Evolutionary conservation across 768 basidiomycete genomes (phyloP).

Genomic region (Royoungia palumana): DNA sequence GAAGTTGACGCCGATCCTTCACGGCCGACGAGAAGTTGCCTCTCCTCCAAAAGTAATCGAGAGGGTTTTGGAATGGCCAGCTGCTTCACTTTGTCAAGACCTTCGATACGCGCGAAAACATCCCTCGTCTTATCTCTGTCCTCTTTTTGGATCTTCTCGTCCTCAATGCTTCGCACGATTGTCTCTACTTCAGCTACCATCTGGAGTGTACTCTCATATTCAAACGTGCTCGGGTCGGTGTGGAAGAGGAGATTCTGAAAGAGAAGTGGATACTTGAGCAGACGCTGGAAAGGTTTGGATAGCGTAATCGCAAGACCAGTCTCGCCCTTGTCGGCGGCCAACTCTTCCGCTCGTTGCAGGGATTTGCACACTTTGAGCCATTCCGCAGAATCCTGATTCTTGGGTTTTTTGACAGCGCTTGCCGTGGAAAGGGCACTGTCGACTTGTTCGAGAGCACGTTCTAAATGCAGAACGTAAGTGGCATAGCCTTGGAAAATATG

Average conservation of each 20-base stretch:
- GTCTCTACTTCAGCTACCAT: constrained; percentile 98
- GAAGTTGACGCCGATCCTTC: constrained; percentile 20
- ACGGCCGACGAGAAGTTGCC: constrained; percentile 43
- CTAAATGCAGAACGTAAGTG: constrained; percentile 90
- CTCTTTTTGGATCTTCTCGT: constrained; percentile 96
- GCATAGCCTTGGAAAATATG: constrained; percentile 94
- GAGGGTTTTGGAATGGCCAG: constrained; percentile 89
- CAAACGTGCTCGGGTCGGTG: constrained; percentile 95
- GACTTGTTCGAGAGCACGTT: constrained; percentile 83
- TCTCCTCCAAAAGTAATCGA: constrained; percentile 83
- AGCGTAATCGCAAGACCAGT: constrained; percentile 92
- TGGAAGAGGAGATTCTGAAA: constrained; percentile 97
- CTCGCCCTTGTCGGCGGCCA: constrained; percentile 83
- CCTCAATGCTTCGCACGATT: constrained; percentile 95
- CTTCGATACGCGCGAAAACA: constrained; percentile 94
- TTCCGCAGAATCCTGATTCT: constrained; percentile 76
- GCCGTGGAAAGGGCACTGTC: constrained; percentile 70
- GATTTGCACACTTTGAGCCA: constrained; percentile 76
- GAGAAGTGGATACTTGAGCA: constrained; percentile 94
- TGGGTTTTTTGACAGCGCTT: constrained; percentile 67
- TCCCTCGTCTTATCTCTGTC: constrained; percentile 94
- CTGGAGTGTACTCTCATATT: constrained; percentile 92
- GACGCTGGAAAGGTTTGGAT: constrained; percentile 94
- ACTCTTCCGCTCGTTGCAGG: constrained; percentile 73
- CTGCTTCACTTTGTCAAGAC: constrained; percentile 90